phyloP scores from a whole-genome alignment of 768 basidiomycete genomes.

The Pleurotus giganteus region DNA sequence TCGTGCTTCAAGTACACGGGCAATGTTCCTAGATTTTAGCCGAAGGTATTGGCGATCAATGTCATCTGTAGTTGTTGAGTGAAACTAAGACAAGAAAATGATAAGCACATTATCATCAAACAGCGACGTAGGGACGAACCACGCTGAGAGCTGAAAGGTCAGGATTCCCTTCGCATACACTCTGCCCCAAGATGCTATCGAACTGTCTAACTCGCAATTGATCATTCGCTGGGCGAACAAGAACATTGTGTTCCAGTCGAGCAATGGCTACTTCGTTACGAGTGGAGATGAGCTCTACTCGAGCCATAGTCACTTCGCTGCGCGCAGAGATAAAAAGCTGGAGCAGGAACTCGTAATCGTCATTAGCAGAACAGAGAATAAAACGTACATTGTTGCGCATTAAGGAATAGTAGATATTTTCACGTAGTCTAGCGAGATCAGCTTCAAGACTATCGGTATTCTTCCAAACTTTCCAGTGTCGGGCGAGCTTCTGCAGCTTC shows the following conservation, averaged over 20 bases:
- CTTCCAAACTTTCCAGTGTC: neutral
- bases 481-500: neutral
- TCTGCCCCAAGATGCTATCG: neutral
- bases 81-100: neutral
- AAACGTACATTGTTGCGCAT: neutral
- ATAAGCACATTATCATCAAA: neutral
- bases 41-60: neutral
- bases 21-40: neutral
- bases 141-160: neutral
- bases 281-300: neutral
- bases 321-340: too few relatives aligned
- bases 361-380: neutral
- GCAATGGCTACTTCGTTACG: neutral
- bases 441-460: neutral
- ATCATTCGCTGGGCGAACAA: neutral
- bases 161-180: neutral
- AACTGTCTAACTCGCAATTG: neutral
- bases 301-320: too few relatives aligned
- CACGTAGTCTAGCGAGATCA: neutral
- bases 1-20: neutral
- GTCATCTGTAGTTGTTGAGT: neutral
- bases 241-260: neutral
- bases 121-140: neutral
- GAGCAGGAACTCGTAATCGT: neutral
- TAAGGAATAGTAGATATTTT: neutral